Base-by-base conservation (phyloP, 306 rosid genomes). In the Echinosophora koreensis region DNA sequence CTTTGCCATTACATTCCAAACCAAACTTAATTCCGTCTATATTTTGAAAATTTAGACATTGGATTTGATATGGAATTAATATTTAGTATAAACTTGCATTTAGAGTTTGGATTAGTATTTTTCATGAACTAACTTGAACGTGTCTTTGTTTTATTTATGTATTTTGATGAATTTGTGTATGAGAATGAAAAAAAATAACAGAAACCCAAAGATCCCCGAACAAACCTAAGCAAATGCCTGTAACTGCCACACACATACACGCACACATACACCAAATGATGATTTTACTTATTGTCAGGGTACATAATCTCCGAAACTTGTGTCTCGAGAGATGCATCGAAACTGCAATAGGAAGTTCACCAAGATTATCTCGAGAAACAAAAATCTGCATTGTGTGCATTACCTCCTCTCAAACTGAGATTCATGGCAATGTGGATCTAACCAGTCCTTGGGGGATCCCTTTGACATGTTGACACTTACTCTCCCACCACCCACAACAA, bases 361-460 rank as follows among this genome's bases (percentile, higher is more conserved):
- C 69, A 49, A 75, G 64, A 74, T 46, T 41, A 75, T 60, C 73
- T 64, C 37, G 1, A 57, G 75, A 78, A 59, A 66, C 74, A 57
- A 16, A 50, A 51, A 59, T 57, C 71, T 79, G 32, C 77, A 54
- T 60, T 82, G 78, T 76, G 76, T 55, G 66, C 84, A 57, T 84
- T 34, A 75, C 89, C 93, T 75, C 82, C 87, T 96, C 83, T 96
- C 96, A 71, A 91, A 92, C 14, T 88, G 77, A 68, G 99, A 73
- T 89, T 92, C 98, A 49, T 87, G 96, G 83, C 98, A 96, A 87
- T 96, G 98, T 30, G 97, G 94, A 80, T 96, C 98, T 54, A 96
- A 87, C 99, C 99, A 96, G 28, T 89, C 99, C 85, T 89, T 89
- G 2, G 84, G 28, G 77, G 94, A 65, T 77, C 84, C 89, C 83